Evolutionary conservation across 2,329 filamentous ascomycete species (phyloP).

Genomic region (Colletotrichum sp.): DNA sequence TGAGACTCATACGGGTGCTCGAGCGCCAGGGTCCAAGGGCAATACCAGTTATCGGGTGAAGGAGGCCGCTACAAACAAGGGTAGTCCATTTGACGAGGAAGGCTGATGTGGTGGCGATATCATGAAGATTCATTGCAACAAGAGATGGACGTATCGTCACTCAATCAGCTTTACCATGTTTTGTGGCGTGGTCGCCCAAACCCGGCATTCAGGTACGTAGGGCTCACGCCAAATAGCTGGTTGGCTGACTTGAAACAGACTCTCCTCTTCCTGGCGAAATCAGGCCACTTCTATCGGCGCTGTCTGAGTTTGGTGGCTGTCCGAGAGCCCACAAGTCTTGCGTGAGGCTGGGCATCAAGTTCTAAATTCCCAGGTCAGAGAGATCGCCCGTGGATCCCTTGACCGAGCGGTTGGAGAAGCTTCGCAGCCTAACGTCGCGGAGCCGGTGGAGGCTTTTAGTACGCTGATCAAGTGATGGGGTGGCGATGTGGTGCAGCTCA

Average conservation of each 20-base stretch:
- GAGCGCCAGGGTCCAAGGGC: neutral
- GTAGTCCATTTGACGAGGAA: neutral
- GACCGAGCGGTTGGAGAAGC: neutral
- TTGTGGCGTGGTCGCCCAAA: neutral
- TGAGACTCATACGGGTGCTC: neutral
- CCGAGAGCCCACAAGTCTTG: neutral
- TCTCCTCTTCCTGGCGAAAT: neutral
- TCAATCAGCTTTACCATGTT: neutral
- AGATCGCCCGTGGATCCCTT: neutral
- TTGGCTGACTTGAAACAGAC: neutral
- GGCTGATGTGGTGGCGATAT: neutral
- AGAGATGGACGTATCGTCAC: neutral
- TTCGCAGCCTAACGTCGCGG: accelerated
- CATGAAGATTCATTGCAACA: neutral
- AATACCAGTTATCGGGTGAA: neutral
- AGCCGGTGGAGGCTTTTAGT: neutral
- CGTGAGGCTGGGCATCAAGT: neutral
- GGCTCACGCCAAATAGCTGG: neutral
- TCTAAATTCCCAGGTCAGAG: neutral
- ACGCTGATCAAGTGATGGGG: neutral
- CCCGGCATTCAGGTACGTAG: neutral
- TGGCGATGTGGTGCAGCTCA: neutral
- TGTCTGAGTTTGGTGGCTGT: neutral
- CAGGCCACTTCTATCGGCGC: neutral
- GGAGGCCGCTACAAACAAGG: neutral